phyloP scores from a whole-genome alignment of 2,329 filamentous ascomycete species.

The Penicillium concentricum region DNA sequence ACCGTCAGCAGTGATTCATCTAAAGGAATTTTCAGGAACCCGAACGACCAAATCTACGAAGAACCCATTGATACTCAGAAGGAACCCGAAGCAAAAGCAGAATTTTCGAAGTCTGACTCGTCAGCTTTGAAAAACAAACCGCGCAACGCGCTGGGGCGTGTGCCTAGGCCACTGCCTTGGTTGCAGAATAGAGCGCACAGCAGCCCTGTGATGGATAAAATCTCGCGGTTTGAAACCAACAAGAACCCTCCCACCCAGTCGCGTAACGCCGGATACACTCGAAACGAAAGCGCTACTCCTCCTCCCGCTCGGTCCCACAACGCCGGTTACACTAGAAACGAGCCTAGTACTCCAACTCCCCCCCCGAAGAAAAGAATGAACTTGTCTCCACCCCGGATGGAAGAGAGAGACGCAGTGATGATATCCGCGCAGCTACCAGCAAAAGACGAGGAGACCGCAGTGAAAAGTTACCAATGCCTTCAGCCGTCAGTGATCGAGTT shows the following conservation, averaged over 20 bases:
- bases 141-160: conserved; percentile 61
- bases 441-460: conserved; percentile 86
- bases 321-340: conserved; percentile 73
- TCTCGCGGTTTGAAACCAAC: conserved; percentile 69
- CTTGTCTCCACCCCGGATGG: conserved; percentile 68
- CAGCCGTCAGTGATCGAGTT: conserved; percentile 83
- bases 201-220: conserved; percentile 47
- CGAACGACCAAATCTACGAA: conserved; percentile 73
- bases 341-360: conserved; percentile 32
- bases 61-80: conserved; percentile 62
- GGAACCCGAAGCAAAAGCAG: conserved; percentile 24
- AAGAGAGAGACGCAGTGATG: conserved; percentile 78
- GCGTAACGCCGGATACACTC: conserved; percentile 75
- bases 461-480: conserved; percentile 80
- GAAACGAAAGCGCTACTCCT: conserved; percentile 52
- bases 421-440: conserved; percentile 86
- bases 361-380: conserved; percentile 29
- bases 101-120: conserved; percentile 33
- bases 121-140: conserved; percentile 58
- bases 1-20: conserved; percentile 40
- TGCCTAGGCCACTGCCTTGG: conserved; percentile 43
- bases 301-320: conserved; percentile 70
- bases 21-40: conserved; percentile 57
- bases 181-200: conserved; percentile 34
- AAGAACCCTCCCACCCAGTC: conserved; percentile 81